Base-by-base conservation (phyloP, 1,139 yeast species). In the Arxiozyma slooffiae region DNA sequence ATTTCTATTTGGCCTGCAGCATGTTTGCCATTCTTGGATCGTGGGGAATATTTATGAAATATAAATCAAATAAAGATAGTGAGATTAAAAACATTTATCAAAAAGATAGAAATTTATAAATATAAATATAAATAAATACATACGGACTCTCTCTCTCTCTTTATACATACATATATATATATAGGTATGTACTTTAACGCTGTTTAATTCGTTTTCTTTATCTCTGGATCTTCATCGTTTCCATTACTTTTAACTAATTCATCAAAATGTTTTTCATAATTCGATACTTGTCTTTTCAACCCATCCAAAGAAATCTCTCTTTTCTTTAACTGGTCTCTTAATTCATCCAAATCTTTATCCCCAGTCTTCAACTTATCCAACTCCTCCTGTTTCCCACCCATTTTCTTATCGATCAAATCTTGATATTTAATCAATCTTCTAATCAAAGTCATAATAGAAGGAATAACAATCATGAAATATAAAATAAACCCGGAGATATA, bases 401-500 rank as follows among this genome's bases (percentile, higher is more conserved):
- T 54, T 26, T 53, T 54, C n/a, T 60, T 63, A 34, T 61, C 61
- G 24, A 62, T 57, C 48, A 74, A 59, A 57, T 72, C 71, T 63
- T 81, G 81, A 64, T 82, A 82, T 57, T 71, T 71, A 43, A 81
- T 81, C 66, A 81, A 69, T 60, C 81, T 79, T 57, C 73, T 75
- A 46, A 82, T 72, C 50, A 82, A 41, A 22, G 77, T 71, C 54
- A 77, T 71, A 44, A 81, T 80, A 7, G 84, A 81, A 49, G 73
- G 74, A 51, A 82, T 79, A 4, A 85, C 81, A 48, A 80, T 57
- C 53, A 72, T 75, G 56, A 81, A 74, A 64, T 81, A 82, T 55
- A 82, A 65, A 3, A 82, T 81, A 7, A 86, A 86, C 3, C 89
- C 90, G 17, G 83, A 76, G 53, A 84, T 75, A 64, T 84, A 83